Conservation (phyloP, 305 asterid species). For the Rubia peregrina region DNA sequence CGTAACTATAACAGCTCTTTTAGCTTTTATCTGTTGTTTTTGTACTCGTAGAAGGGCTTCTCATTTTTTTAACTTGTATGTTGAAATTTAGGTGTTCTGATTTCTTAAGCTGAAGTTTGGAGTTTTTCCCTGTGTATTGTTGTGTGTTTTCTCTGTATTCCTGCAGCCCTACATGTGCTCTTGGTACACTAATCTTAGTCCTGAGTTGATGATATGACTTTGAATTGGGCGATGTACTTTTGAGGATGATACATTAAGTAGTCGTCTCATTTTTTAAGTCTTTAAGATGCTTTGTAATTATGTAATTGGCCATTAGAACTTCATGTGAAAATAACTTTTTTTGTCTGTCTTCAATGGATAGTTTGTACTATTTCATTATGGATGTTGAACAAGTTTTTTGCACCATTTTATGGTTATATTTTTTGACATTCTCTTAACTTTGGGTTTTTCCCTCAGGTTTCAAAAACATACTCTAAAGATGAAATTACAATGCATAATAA, state of each 20-base stretch:
- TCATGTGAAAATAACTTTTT: background rate
- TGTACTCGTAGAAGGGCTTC: too few species aligned
- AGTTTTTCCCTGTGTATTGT: too few species aligned
- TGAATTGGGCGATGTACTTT: background rate
- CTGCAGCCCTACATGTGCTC: too few species aligned
- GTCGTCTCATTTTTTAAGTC: too few species aligned
- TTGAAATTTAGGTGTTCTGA: too few species aligned
- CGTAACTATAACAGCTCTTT: too few species aligned
- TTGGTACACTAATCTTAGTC: background rate
- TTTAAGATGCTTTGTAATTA: background rate
- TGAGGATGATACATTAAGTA: background rate
- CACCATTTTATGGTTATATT: background rate
- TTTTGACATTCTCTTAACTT: background rate
- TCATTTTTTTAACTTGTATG: too few species aligned
- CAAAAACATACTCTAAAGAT: constrained; percentile 32
- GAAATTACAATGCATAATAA: constrained; percentile 75
- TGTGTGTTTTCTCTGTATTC: too few species aligned
- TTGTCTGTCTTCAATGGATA: background rate
- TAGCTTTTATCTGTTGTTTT: too few species aligned
- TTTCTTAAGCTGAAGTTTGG: too few species aligned
- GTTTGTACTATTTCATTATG: background rate
- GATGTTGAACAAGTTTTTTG: background rate
- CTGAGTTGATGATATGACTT: background rate
- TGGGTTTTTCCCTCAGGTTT: constrained; percentile 24
- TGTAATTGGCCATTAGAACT: background rate